Base-by-base conservation (phyloP, 352 stramenopile species). In the Phytopythium kandeliae region DNA sequence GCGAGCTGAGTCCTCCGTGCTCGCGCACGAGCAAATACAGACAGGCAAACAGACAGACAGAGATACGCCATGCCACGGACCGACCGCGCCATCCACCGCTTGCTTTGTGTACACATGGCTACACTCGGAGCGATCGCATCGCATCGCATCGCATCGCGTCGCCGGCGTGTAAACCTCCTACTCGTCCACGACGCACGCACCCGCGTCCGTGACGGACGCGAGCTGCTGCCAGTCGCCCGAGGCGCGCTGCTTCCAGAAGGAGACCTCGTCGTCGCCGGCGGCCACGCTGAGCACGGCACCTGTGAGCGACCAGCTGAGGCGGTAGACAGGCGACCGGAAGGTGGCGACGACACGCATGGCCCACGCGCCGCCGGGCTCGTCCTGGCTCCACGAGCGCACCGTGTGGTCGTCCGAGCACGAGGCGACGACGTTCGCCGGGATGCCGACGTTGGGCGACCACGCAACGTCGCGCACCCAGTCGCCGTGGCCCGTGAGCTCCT, bases 401-500 rank as follows among this genome's bases (percentile, higher is more conserved):
- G 77, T 91, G 67, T 88, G 77, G 55, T 94, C 84, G 54, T 94
- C 84, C n/a, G 77, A 89, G 19, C 67, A 75, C 0, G 78, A 90
- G 16, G 84, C 84, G 38, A 94, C 78, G 5, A 86, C 63, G 52
- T 94, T 94, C 17, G 77, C 76, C 3, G 84, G 84, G 38, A 91
- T 89, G 36, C 84, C 84, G 5, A 91, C 77, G 57, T 91, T 94
- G 9, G 84, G 84, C 1, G 80, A 77, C 84, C 84, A 94, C 16
- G 71, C 70, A 12, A 94, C 81, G 55, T 94, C 81, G 22, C 84
- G 84, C 47, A 94, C 73, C 84, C 84, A 94, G 62, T 94, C 84
- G 25, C 74, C 71, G 55, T 94, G 84, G 46, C 80, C 72, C 28
- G 71, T 71, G 41, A 88, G 64, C 6, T 67, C 62, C 22, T 77